phyloP scores from a whole-genome alignment of 345 rosid genomes.

The Xanthoceras sorbifolium region DNA sequence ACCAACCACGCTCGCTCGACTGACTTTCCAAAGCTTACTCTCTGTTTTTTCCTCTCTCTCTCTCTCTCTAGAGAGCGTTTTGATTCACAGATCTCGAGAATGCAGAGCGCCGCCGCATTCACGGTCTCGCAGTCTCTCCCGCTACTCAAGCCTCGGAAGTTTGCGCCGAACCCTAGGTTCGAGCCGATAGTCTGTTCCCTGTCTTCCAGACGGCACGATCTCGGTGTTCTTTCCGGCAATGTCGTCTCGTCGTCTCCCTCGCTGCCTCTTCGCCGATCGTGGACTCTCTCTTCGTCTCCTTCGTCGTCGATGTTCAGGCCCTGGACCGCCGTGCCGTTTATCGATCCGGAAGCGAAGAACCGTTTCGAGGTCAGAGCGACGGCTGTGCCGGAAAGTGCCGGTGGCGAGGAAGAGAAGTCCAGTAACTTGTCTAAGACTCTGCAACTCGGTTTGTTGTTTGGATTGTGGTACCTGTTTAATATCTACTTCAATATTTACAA shows the following conservation, averaged over 20 bases:
- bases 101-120: conserved; percentile 74
- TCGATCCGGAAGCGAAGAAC: conserved; percentile 28
- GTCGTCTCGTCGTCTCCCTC: conserved; percentile 45
- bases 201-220: conserved; percentile 33
- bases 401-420: conserved; percentile 46
- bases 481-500: conserved; percentile 99
- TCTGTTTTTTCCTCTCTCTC: too few species aligned
- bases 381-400: conserved; percentile 63
- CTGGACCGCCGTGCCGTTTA: conserved; percentile 59
- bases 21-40: conserved; percentile 40
- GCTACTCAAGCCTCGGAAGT: conserved; percentile 34
- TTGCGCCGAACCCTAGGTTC: conserved; percentile 21
- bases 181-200: conserved; percentile 39
- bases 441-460: conserved; percentile 78
- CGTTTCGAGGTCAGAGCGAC: conserved; percentile 54
- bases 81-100: conserved; percentile 39
- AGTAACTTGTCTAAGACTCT: conserved; percentile 43
- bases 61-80: neutral
- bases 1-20: conserved; percentile 35
- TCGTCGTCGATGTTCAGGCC: conserved; percentile 41
- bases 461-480: conserved; percentile 87
- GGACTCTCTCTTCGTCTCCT: conserved; percentile 46
- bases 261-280: conserved; percentile 54
- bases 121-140: conserved; percentile 44
- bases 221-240: conserved; percentile 30